Evolutionary conservation across 306 rosid genomes (phyloP), one percentile per base, ranked within the genome.

Genomic region (Medicago truncatula): DNA sequence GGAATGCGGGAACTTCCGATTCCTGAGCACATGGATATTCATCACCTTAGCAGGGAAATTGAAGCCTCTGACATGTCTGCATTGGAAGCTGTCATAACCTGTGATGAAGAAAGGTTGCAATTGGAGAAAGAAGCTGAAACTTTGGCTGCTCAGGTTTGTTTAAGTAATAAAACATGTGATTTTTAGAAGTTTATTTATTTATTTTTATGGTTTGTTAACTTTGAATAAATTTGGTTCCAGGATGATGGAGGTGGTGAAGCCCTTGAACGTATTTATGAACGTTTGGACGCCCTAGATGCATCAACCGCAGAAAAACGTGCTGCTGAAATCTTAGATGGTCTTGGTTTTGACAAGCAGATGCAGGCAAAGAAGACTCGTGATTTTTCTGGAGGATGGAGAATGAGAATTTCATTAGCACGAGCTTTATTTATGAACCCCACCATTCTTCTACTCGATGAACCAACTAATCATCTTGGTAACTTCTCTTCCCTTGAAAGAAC

Each of bases 301-400:
- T 5, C 98, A 53, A 95, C 98, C 31, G 98, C 98, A 4, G 98
- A 95, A 84, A 95, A 95, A 69, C 97, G 97, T 81, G 98, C 98
- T 10, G 98, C 98, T 70, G 98, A 95, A 84, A 95, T 95, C 52
- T 87, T 95, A 38, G 80, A 59, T 76, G 98, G 98, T 65, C 98
- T 95, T 75, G 98, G 98, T 16, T 95, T 95, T 75, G 39, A 86
- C 87, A 95, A 92, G 89, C 72, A 86, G 85, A 95, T 95, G 98
- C 98, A 95, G 60, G 89, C 85, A 31, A 90, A 92, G 89, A 92
- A 89, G 85, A 92, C 97, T 0, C 80, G 91, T 9, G 98, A 95
- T 82, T 95, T 95, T 84, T 95, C 98, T 17, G 98, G 98, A 70
- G 98, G 98, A 61, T 95, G 98, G 98, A 95, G 98, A 74, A 95